Conservation (phyloP, 2,329 filamentous ascomycete species). For the Apiospora marii region DNA sequence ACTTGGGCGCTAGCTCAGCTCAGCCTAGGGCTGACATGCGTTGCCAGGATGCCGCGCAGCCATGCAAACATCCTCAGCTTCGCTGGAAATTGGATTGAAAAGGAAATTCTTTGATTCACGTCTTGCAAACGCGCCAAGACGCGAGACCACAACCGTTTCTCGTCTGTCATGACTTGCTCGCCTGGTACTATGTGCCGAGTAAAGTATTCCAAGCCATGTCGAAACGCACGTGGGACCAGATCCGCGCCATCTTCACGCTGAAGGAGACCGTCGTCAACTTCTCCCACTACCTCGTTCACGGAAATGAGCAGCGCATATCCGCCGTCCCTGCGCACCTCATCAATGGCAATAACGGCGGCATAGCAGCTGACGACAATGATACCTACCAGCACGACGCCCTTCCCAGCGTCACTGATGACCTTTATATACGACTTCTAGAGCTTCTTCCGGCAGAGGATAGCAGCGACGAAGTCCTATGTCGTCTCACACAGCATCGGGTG, state of each 20-base stretch:
- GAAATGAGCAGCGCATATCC: no score
- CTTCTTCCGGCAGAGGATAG: neutral
- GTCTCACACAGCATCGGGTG: neutral
- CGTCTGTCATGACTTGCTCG: no score
- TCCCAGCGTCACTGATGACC: neutral
- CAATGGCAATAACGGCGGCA: neutral
- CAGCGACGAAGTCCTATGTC: neutral
- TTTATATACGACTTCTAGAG: neutral
- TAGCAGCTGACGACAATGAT: no score
- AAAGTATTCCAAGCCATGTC: neutral
- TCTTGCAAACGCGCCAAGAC: no score
- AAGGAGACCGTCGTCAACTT: neutral
- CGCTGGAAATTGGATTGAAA: neutral
- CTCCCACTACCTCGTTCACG: neutral
- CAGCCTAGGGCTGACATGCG: neutral
- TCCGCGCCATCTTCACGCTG: neutral
- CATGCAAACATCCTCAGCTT: neutral
- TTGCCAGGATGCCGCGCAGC: neutral
- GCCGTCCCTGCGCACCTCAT: no score
- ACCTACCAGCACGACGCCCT: no score
- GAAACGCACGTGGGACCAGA: neutral
- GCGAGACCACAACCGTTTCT: no score
- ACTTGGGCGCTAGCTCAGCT: neutral
- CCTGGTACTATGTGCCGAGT: no score
- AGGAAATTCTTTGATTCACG: no score